Conservation (phyloP, 768 basidiomycete species). For the Podaxis sp. region DNA sequence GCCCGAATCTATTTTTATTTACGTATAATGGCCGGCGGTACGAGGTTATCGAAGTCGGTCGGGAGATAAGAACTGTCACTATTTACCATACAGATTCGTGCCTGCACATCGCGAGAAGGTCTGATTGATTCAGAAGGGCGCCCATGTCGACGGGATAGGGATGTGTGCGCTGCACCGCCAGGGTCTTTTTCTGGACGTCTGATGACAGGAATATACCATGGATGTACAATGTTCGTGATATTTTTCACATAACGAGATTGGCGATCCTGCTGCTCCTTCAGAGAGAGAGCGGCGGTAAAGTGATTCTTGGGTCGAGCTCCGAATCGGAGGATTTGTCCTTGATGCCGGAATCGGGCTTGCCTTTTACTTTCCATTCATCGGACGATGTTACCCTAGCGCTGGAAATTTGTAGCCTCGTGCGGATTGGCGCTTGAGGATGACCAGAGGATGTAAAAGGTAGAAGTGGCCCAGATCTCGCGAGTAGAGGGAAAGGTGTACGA, state of each 20-base stretch:
- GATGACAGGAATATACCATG: neutral
- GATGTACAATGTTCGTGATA: neutral
- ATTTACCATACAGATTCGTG: neutral
- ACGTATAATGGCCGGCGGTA: neutral
- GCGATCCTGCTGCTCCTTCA: neutral
- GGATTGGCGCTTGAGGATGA: neutral
- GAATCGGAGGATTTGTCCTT: slow-evolving; percentile 1
- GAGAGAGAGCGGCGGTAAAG: neutral
- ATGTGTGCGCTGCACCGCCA: neutral
- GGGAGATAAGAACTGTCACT: neutral
- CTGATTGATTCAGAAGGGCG: neutral
- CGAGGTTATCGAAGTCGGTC: neutral
- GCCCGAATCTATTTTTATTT: neutral
- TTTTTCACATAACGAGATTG: neutral
- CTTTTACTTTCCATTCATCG: neutral
- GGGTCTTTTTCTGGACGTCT: slow-evolving; percentile 7
- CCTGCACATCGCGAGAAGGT: neutral
- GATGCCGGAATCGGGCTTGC: neutral
- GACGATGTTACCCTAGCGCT: neutral
- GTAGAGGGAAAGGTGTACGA: neutral
- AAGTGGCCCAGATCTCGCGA: no score
- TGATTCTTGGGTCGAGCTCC: neutral
- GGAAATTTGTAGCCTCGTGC: neutral
- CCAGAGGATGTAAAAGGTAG: no score
- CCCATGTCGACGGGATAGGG: neutral